phyloP scores from a whole-genome alignment of 225 moss, liverwort and hornwort genomes.

The Marchantia paleacea region DNA sequence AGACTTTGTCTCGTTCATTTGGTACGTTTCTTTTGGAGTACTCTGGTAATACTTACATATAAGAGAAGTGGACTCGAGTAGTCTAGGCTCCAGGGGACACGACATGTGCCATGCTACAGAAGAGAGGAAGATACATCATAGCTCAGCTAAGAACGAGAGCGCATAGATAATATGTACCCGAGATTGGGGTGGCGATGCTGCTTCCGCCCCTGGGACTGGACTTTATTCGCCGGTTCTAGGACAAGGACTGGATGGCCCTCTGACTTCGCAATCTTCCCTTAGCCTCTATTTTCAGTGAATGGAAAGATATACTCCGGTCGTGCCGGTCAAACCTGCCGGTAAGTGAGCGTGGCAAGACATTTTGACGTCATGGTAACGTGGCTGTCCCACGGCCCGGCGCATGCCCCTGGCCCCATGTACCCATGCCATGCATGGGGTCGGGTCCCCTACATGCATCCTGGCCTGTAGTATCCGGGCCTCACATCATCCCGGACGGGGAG shows the following conservation, averaged over 20 bases:
- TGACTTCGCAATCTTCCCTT: neutral
- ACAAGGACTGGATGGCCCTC: slow-evolving; percentile 14
- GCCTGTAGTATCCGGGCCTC: neutral
- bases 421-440: slow-evolving; percentile 6
- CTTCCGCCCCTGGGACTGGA: neutral
- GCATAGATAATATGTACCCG: neutral
- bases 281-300: neutral
- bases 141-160: neutral
- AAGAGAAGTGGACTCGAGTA: neutral
- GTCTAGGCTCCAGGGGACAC: neutral
- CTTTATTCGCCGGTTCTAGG: neutral
- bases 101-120: neutral
- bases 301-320: neutral
- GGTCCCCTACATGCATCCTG: slow-evolving; percentile 14
- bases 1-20: neutral
- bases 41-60: neutral
- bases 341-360: slow-evolving; percentile 6
- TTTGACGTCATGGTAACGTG: slow-evolving; percentile 18
- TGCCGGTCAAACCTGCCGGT: slow-evolving; percentile 12
- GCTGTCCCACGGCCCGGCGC: neutral
- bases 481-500: neutral
- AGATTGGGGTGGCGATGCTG: neutral
- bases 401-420: slow-evolving; percentile 11
- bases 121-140: neutral
- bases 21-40: neutral